Evolutionary conservation across 2,329 filamentous ascomycete genomes (phyloP).

Genomic region (Pezizomycotina sp.): DNA sequence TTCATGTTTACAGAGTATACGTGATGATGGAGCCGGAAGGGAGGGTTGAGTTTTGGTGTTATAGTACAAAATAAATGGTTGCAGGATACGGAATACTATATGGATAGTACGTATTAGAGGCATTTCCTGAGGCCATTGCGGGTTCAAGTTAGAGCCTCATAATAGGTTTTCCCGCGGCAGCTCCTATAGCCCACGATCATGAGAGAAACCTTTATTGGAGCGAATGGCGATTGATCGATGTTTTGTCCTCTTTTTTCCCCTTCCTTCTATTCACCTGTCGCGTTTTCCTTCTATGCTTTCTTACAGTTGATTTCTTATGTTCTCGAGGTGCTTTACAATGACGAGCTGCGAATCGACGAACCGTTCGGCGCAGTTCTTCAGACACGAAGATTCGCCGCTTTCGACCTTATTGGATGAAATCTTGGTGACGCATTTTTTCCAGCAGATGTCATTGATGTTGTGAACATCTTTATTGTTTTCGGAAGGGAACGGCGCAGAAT

Average conservation of each 20-base stretch:
- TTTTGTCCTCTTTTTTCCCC: neutral
- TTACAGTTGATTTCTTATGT: neutral
- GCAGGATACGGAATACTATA: too few relatives aligned
- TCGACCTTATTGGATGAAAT: constrained; percentile 61
- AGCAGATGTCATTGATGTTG: constrained; percentile 62
- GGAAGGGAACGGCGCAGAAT: neutral
- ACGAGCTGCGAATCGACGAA: constrained; percentile 79
- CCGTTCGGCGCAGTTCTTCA: constrained; percentile 82
- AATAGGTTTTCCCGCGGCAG: too few relatives aligned
- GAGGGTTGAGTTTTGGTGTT: too few relatives aligned
- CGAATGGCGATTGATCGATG: too few relatives aligned
- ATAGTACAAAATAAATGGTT: too few relatives aligned
- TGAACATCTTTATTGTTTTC: constrained; percentile 41
- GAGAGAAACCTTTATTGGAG: too few relatives aligned
- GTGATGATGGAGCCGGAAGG: too few relatives aligned
- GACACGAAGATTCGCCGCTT: constrained; percentile 60
- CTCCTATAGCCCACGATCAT: too few relatives aligned
- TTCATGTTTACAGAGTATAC: too few relatives aligned
- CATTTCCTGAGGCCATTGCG: too few relatives aligned
- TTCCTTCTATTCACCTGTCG: constrained; percentile 1
- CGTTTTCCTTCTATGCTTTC: neutral
- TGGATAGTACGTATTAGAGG: too few relatives aligned
- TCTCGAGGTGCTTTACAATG: constrained; percentile 68
- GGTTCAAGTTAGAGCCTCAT: too few relatives aligned
- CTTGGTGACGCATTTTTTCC: constrained; percentile 73